A percentile compares a stretch with the other conserved stretches of the same genome.
Evolutionary conservation across 2,329 filamentous ascomycete genomes (phyloP).

Genomic region (Ascochyta fabae): DNA sequence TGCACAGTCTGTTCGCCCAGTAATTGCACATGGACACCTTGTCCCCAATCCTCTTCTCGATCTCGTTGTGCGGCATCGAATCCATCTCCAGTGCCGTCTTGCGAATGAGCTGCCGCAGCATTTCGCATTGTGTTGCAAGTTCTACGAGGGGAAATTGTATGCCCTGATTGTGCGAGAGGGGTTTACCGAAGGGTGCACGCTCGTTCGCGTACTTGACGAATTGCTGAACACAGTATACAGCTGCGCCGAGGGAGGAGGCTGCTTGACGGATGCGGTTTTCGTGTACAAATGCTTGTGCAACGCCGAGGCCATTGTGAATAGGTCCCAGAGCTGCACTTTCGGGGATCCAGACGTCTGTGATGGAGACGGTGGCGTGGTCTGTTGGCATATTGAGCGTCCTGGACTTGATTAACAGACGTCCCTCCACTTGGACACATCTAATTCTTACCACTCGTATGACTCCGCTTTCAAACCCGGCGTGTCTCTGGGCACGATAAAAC

Average conservation of each 20-base stretch:
- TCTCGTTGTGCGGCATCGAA: slow-evolving; percentile 58
- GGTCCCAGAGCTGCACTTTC: slow-evolving; percentile 60
- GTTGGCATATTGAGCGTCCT: slow-evolving; percentile 71
- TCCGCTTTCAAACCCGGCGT: slow-evolving; percentile 61
- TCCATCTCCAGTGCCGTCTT: slow-evolving; percentile 70
- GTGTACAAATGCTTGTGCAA: slow-evolving; percentile 70
- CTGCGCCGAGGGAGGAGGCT: slow-evolving; percentile 65
- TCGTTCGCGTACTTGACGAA: slow-evolving; percentile 63
- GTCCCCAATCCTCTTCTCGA: slow-evolving; percentile 65
- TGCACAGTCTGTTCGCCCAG: slow-evolving; percentile 67
- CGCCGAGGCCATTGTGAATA: slow-evolving; percentile 61
- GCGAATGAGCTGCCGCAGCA: slow-evolving; percentile 66
- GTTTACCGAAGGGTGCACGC: slow-evolving; percentile 63
- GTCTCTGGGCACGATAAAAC: slow-evolving; percentile 63
- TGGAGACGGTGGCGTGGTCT: slow-evolving; percentile 66
- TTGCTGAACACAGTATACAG: slow-evolving; percentile 65
- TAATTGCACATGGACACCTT: slow-evolving; percentile 72
- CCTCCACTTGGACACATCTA: background rate
- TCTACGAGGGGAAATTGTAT: slow-evolving; percentile 71
- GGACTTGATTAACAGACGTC: slow-evolving; percentile 6
- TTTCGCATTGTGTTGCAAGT: slow-evolving; percentile 66
- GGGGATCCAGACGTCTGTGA: slow-evolving; percentile 65
- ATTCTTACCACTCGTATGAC: slow-evolving; percentile 62
- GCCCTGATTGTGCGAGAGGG: slow-evolving; percentile 65
- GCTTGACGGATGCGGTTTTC: slow-evolving; percentile 72